Evolutionary conservation across 1,139 yeast species (phyloP), one percentile per base, ranked within the genome.

Genomic region (Pichia norvegensis): DNA sequence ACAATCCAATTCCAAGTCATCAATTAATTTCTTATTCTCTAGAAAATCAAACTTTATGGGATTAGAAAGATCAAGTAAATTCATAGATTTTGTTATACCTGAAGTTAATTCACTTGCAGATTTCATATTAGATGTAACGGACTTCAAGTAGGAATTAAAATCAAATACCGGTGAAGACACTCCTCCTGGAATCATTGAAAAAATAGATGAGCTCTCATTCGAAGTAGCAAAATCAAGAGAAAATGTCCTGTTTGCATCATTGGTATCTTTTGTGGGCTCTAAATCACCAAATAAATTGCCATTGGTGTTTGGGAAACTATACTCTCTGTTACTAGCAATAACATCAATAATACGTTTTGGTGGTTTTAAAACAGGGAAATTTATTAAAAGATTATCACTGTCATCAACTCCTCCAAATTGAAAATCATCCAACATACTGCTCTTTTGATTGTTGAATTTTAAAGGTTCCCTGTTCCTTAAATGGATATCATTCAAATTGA

Each of bases 391-490:
- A 17, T 31, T 31, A 3, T 45, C 46, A n/a, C 38, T 40, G 11
- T 38, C 22, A 33, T 47, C 45, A 11, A 38, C 37, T 10, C n/a
- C 17, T 33, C 40, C 40, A 35, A 42, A 44, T 31, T 57, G 60
- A 42, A 57, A 61, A 45, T 62, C 66, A 47, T 62, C 64, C 36
- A 61, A 42, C 3, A 57, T 31, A 45, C 49, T 54, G 8, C 53
- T 52, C 2, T 48, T 43, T 31, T 41, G 38, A 29, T 33, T 16
- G 16, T 16, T 27, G 27, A 46, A 39, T 3, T 13, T 16, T 33
- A 46, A 38, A 5, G 47, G 45, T 29, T 40, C 38, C 10, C 49
- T 35, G 19, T 38, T 46, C 22, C 44, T 38, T 13, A 37, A 17
- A 20, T 43, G 22, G 4, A 46, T 19, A 19, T 8, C 29, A 3